These are phyloP conservation scores for Conoideocrella luteorostrata DNA, from an alignment of 2,329 filamentous ascomycete species.

Conservation along the genomic window DNA sequence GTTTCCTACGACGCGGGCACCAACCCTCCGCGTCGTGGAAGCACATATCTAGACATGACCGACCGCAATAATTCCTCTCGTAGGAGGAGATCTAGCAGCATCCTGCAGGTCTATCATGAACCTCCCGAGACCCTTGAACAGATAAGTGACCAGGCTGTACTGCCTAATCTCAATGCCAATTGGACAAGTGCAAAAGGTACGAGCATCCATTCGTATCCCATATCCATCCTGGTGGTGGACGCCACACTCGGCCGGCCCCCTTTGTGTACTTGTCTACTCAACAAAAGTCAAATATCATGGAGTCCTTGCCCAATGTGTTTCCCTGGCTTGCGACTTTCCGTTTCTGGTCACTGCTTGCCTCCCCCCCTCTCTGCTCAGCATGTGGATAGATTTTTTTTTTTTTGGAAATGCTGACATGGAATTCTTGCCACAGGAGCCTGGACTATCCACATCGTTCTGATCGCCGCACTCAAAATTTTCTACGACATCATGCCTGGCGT, in stretches of 20 bases:
- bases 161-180: conserved; percentile 94
- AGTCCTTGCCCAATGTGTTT: too few species aligned
- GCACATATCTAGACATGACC: conserved; percentile 52
- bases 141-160: conserved; percentile 88
- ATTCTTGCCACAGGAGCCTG: conserved; percentile 65
- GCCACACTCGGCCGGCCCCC: conserved; percentile 4
- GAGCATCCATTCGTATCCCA: conserved; percentile 21
- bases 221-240: conserved; percentile 1
- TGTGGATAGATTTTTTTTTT: not conserved
- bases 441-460: conserved; percentile 94
- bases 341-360: too few species aligned
- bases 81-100: conserved; percentile 92
- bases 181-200: conserved; percentile 99
- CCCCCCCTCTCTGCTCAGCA: too few species aligned
- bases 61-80: conserved; percentile 60
- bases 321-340: not conserved
- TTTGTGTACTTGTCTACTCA: not conserved
- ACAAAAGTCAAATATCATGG: not conserved
- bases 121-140: conserved; percentile 95
- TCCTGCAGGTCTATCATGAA: conserved; percentile 88
- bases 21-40: conserved; percentile 59
- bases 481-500: conserved; percentile 95
- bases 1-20: conserved; percentile 85
- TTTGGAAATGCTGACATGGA: conserved; percentile 1
- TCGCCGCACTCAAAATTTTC: conserved; percentile 85